Evolutionary conservation across 164 flowering plant genomes (phyloP).

Genomic region (Tetrastigma voinierianum): DNA sequence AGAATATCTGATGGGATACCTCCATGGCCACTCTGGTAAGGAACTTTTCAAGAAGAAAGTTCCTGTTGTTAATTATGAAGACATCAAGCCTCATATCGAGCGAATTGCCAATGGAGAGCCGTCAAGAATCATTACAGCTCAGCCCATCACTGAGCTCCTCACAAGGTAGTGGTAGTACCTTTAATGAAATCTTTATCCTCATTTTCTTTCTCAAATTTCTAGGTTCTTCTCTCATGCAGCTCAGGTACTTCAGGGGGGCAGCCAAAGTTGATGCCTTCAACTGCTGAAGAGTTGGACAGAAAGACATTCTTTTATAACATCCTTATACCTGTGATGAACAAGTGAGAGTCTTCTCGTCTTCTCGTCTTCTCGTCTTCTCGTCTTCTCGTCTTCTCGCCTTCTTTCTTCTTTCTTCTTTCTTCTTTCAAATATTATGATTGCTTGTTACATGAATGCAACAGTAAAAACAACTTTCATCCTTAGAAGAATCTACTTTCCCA

Average conservation of each 20-base stretch:
- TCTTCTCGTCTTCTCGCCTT: too few relatives aligned
- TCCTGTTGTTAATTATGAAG: slow-evolving; percentile 60
- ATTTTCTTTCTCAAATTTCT: not conserved
- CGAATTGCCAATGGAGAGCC: slow-evolving; percentile 61
- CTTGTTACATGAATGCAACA: slow-evolving; percentile 6
- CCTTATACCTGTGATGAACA: slow-evolving; percentile 53
- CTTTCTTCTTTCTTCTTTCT: not conserved
- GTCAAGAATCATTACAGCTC: slow-evolving; percentile 45
- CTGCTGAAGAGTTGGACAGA: slow-evolving; percentile 49
- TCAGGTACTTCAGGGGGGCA: slow-evolving; percentile 72
- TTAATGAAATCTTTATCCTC: not conserved
- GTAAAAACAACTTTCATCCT: not conserved
- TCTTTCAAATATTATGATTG: not conserved
- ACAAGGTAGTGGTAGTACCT: slow-evolving; percentile 33
- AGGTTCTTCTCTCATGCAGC: slow-evolving; percentile 27
- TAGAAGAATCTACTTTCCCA: not conserved
- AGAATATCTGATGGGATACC: slow-evolving; percentile 43
- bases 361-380: too few relatives aligned
- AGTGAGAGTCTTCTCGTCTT: slow-evolving; percentile 24
- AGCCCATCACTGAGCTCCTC: slow-evolving; percentile 56
- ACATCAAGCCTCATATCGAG: slow-evolving; percentile 57
- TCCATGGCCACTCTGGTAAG: slow-evolving; percentile 28
- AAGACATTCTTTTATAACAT: slow-evolving; percentile 49
- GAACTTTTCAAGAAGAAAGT: slow-evolving; percentile 45
- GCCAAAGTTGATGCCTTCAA: slow-evolving; percentile 62